Conservation (phyloP, 352 stramenopile species). For the Pythium biforme region DNA sequence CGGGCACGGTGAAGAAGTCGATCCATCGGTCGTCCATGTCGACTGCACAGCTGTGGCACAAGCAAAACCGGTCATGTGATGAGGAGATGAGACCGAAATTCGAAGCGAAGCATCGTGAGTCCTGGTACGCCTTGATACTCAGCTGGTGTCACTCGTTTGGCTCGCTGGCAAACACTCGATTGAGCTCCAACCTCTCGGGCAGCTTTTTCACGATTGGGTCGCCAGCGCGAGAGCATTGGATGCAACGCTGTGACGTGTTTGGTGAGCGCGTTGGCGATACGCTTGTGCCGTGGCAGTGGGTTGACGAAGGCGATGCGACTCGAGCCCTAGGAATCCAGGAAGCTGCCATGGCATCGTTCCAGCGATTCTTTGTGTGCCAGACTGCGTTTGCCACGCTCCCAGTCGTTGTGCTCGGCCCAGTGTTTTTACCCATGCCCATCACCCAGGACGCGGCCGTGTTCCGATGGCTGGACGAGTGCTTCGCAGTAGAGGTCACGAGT, state of each 20-base stretch:
- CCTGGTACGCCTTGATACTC: slow-evolving; percentile 38
- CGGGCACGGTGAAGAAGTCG: neutral
- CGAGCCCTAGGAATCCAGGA: slow-evolving; percentile 29
- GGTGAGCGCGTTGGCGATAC: slow-evolving; percentile 25
- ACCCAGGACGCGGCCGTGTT: slow-evolving; percentile 26
- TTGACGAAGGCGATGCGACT: slow-evolving; percentile 38
- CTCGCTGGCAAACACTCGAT: slow-evolving; percentile 28
- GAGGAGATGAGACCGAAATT: neutral
- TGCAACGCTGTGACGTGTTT: slow-evolving; percentile 47
- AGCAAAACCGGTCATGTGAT: neutral
- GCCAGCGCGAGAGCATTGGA: slow-evolving; percentile 36
- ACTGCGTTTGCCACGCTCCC: slow-evolving; percentile 30
- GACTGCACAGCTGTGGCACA: neutral
- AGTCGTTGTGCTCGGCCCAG: slow-evolving; percentile 12
- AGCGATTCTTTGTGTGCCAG: slow-evolving; percentile 34
- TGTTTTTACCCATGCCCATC: slow-evolving; percentile 24
- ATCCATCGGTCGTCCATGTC: slow-evolving; percentile 4
- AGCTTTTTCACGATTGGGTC: slow-evolving; percentile 33
- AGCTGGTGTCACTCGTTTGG: slow-evolving; percentile 47
- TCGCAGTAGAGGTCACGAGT: slow-evolving; percentile 38
- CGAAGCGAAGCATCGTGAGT: slow-evolving; percentile 23
- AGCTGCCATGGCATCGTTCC: slow-evolving; percentile 27
- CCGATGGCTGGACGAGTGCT: slow-evolving; percentile 63
- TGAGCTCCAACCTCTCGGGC: slow-evolving; percentile 28
- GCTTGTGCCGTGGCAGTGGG: slow-evolving; percentile 46